Percentiles rank a stretch among this genome's conserved stretches.
These are phyloP conservation scores for Capronia coronata DNA, from an alignment of 2,329 filamentous ascomycete species.

Conservation along the genomic window DNA sequence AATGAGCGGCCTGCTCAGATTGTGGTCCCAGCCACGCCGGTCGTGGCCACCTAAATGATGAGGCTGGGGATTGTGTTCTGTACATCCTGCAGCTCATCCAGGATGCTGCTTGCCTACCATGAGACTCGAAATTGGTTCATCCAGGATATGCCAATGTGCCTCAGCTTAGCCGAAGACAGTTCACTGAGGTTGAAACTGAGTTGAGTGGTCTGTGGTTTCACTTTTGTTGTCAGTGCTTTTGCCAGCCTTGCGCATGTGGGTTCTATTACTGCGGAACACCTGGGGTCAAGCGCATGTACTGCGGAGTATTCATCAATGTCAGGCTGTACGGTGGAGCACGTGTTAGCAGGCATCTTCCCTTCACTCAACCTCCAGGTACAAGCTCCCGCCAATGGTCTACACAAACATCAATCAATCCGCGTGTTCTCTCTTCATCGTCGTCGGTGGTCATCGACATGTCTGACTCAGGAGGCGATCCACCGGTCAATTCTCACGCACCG, in stretches of 20 bases:
- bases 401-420: no score
- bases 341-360: no score
- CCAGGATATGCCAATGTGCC: not conserved
- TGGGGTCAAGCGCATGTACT: not conserved
- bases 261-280: not conserved
- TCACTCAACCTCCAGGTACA: no score
- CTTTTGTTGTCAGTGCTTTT: not conserved
- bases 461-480: constrained; percentile 1
- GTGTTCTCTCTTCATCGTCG: not conserved
- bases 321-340: no score
- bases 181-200: not conserved
- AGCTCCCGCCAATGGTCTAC: no score
- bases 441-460: constrained; percentile 2
- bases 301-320: not conserved
- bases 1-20: not conserved
- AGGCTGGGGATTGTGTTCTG: constrained; percentile 2
- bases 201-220: not conserved
- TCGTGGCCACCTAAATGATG: not conserved
- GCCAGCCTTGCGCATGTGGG: constrained; percentile 1
- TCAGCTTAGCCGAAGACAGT: not conserved
- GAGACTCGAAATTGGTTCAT: not conserved
- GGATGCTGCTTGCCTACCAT: not conserved
- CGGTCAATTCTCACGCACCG: constrained; percentile 30
- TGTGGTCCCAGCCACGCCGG: not conserved
- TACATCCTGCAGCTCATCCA: not conserved